Evolutionary conservation across 257 asterid genomes (phyloP).

Genomic region (Nicotiana noctiflora): DNA sequence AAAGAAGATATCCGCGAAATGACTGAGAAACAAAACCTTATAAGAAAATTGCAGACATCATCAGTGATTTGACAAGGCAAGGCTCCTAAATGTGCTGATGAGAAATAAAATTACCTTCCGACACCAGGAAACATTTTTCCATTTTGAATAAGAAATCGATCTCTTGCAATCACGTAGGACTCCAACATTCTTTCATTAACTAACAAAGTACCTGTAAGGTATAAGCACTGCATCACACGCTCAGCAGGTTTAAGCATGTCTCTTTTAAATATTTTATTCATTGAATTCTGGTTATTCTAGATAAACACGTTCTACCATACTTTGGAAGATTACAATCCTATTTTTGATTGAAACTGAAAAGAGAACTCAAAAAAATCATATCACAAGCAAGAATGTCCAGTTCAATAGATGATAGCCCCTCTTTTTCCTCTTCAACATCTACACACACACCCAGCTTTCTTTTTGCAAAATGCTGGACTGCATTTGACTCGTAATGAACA

Average conservation of each 20-base stretch:
- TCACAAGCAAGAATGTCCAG: neutral
- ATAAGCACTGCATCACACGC: constrained; percentile 9
- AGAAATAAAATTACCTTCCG: constrained; percentile 55
- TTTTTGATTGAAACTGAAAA: neutral
- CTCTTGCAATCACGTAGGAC: constrained; percentile 96
- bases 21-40: neutral
- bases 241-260: constrained; percentile 9
- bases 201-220: constrained; percentile 80
- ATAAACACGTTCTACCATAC: neutral
- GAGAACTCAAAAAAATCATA: neutral
- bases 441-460: neutral
- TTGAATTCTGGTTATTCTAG: constrained; percentile 7
- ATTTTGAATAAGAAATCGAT: constrained; percentile 80
- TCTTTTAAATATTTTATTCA: neutral
- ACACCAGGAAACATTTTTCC: constrained; percentile 94
- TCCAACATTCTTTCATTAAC: constrained; percentile 98
- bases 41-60: neutral
- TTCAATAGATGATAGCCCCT: neutral
- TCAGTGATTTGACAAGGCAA: neutral
- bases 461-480: neutral
- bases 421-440: neutral
- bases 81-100: neutral
- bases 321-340: neutral
- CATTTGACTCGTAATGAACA: neutral
- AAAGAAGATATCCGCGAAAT: neutral